Evolutionary conservation across 2,329 filamentous ascomycete genomes (phyloP), one percentile per base, ranked within the genome.

Genomic region (Alternaria gaisen): DNA sequence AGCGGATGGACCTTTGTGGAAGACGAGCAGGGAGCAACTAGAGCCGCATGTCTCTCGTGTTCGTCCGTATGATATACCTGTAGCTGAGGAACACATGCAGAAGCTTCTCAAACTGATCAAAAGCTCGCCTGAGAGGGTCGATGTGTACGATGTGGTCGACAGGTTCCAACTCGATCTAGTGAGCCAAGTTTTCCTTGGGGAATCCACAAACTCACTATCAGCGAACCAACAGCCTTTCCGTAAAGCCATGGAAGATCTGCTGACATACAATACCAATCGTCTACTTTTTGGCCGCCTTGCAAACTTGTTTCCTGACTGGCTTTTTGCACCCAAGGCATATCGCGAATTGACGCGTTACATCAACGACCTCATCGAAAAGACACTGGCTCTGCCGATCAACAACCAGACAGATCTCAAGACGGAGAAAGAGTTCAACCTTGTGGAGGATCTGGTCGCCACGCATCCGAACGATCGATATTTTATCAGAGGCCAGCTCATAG

Each of bases 161-260:
- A 59, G 48, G 51, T 59, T 59, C 1, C 48, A 54, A 30, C 56
- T 59, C 11, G 56, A 59, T 26, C 34, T 59, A 8, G 56, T 59
- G 2, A 54, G 41, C 14, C 32, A 59, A 43, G 56, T 54, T 4
- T 59, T 59, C 8, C 28, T 53, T 5, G 56, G 56, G 24, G 56
- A 59, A 43, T 59, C 56, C 14, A 59, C 42, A 7, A 43, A 54
- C 26, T 59, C 56, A 28, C 50, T 59, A 3, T 47, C 50, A 11
- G 50, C 56, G 14, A 30, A 59, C 36, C 41, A 59, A 43, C 56
- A 59, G n/a, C 56, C 56, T 18, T 59, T 59, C 9, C 56, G 56
- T 20, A 54, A 43, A 12, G 56, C 56, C 16, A 59, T 54, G 56
- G 56, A 54, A 18, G 43, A 59, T 24, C 51, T 59, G 14, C 43